Conservation (phyloP, 2,329 filamentous ascomycete species). For the Graphilbum ipis-grandicollis region DNA sequence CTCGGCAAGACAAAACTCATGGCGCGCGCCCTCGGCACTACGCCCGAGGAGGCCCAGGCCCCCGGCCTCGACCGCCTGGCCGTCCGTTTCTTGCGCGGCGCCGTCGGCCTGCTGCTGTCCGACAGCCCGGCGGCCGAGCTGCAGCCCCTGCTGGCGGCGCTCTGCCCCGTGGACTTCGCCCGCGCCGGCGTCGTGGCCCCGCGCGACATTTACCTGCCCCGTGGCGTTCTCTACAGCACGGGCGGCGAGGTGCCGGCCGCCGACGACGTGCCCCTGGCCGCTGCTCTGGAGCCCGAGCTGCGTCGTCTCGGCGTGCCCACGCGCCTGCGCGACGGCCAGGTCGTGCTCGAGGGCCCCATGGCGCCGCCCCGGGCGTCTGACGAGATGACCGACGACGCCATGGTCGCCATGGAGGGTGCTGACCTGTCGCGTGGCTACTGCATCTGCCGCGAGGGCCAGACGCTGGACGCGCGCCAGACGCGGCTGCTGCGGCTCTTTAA, state of each 20-base stretch:
- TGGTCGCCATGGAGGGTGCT: slow-evolving; percentile 23
- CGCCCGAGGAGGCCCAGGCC: slow-evolving; percentile 61
- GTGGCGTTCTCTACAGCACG: slow-evolving; percentile 64
- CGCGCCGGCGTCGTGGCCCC: slow-evolving; percentile 65
- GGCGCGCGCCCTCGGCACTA: slow-evolving; percentile 78
- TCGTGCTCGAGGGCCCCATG: slow-evolving; percentile 39
- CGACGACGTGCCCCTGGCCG: slow-evolving; percentile 72
- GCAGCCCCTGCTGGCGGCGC: slow-evolving; percentile 52
- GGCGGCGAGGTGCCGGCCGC: slow-evolving; percentile 65
- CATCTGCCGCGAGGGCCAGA: slow-evolving; percentile 72
- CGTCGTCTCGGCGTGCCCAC: slow-evolving; percentile 82
- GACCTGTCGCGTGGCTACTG: slow-evolving; percentile 33
- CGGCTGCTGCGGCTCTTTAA: slow-evolving; percentile 87
- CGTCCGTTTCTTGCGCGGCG: slow-evolving; percentile 45
- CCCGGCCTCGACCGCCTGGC: slow-evolving; percentile 57
- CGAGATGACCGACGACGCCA: slow-evolving; percentile 20
- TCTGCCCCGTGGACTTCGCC: slow-evolving; percentile 72
- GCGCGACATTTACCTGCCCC: slow-evolving; percentile 63
- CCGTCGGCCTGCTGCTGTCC: slow-evolving; percentile 77
- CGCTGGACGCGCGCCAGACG: slow-evolving; percentile 80
- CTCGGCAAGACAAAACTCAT: slow-evolving; percentile 99
- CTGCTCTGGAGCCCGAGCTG: slow-evolving; percentile 80
- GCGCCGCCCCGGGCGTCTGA: too few species aligned
- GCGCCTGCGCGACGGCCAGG: slow-evolving; percentile 71
- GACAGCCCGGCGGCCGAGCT: slow-evolving; percentile 51